Evolutionary conservation across 495 filamentous ascomycete genomes (phyloP).

Genomic region (Saxophila tyrrhenica): DNA sequence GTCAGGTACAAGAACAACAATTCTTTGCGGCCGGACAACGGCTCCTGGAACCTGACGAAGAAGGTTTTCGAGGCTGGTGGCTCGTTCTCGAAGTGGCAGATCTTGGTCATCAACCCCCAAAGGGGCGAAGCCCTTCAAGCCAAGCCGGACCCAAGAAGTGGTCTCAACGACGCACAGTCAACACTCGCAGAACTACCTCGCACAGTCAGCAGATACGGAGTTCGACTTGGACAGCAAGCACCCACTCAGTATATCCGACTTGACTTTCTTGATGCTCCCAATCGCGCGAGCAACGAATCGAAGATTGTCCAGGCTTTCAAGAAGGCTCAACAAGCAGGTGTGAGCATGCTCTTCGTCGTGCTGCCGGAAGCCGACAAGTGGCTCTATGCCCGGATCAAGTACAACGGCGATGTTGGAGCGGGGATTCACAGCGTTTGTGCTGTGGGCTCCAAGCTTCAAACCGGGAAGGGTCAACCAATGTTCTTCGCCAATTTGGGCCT

Average conservation of each 20-base stretch:
- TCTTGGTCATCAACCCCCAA: slow-evolving; percentile 6
- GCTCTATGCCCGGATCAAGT: slow-evolving; percentile 60
- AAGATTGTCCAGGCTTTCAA: neutral
- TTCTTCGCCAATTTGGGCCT: slow-evolving; percentile 67
- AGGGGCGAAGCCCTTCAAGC: neutral
- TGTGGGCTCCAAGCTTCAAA: slow-evolving; percentile 41
- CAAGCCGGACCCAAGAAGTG: too few relatives aligned
- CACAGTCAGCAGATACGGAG: slow-evolving; percentile 9
- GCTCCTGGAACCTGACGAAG: slow-evolving; percentile 13
- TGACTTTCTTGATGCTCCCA: slow-evolving; percentile 1
- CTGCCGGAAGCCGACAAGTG: slow-evolving; percentile 39
- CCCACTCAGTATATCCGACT: neutral
- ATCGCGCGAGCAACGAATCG: slow-evolving; percentile 4
- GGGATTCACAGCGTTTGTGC: slow-evolving; percentile 58
- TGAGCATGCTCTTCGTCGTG: slow-evolving; percentile 51
- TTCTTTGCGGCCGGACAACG: neutral
- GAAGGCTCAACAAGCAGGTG: slow-evolving; percentile 1
- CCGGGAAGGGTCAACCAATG: slow-evolving; percentile 29
- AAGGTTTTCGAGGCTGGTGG: slow-evolving; percentile 4
- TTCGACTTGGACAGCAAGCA: slow-evolving; percentile 8
- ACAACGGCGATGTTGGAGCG: slow-evolving; percentile 47
- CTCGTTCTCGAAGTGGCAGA: slow-evolving; percentile 8
- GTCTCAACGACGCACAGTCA: too few relatives aligned
- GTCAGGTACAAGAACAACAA: slow-evolving; percentile 7
- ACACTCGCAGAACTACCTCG: neutral